Conservation (phyloP, 495 filamentous ascomycete genomes). For the Penicillium bovifimosum region DNA sequence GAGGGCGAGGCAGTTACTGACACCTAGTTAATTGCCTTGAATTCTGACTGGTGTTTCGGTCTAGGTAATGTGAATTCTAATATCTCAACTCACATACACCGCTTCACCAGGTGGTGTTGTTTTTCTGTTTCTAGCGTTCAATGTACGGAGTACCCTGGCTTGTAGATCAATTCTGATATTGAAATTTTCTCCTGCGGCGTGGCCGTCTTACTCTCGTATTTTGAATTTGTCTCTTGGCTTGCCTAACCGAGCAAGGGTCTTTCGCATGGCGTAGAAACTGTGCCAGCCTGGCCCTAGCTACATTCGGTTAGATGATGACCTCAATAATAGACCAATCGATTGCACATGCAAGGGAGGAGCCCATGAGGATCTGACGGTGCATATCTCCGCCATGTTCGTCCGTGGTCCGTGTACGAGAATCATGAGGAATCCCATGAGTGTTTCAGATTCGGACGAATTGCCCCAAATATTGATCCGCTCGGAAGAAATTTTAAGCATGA, state of each 20-base stretch:
- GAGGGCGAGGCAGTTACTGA: constrained; percentile 14
- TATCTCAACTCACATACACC: background rate
- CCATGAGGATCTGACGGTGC: background rate
- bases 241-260: background rate
- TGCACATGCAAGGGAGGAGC: background rate
- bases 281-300: background rate
- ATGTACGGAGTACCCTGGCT: background rate
- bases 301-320: background rate
- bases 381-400: background rate
- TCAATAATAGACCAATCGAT: background rate
- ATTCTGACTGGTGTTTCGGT: background rate
- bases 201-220: background rate
- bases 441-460: background rate
- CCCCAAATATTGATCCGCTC: no score
- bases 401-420: background rate
- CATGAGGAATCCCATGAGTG: no score
- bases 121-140: background rate
- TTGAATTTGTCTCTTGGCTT: background rate
- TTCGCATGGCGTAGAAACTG: background rate
- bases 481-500: no score
- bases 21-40: background rate
- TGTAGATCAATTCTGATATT: no score
- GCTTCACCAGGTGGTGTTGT: background rate
- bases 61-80: background rate
- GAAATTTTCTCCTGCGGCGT: no score